Conservation (phyloP, 345 rosid species). For the Salix caprea region DNA sequence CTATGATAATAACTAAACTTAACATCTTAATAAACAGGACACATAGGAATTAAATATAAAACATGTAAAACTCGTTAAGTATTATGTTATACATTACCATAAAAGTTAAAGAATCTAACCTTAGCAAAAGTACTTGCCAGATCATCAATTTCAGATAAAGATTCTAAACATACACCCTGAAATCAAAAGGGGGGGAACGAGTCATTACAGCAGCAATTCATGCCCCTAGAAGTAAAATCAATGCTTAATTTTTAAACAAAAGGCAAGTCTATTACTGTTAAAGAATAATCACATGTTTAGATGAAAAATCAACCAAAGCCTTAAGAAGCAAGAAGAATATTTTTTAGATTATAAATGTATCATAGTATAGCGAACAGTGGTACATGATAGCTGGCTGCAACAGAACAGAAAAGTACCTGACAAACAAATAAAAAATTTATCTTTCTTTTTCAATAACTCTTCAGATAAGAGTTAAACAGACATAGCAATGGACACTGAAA, state of each 20-base stretch:
- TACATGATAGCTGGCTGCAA: not conserved
- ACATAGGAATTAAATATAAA: not conserved
- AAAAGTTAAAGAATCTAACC: slow-evolving; percentile 41
- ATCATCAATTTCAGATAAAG: slow-evolving; percentile 87
- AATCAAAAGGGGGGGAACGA: slow-evolving; percentile 3
- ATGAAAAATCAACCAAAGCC: no score
- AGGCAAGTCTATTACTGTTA: no score
- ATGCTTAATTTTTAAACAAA: not conserved
- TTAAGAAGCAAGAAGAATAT: not conserved
- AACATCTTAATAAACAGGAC: not conserved
- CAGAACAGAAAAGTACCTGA: not conserved
- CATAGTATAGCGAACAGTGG: not conserved
- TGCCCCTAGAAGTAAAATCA: not conserved
- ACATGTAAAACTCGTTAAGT: not conserved
- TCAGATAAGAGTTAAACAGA: not conserved
- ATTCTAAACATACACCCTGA: slow-evolving; percentile 64
- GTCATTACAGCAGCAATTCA: not conserved
- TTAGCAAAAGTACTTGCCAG: slow-evolving; percentile 85
- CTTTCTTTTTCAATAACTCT: not conserved
- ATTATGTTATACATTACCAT: not conserved
- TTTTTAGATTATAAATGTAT: no score
- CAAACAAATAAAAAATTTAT: not conserved
- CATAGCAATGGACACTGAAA: not conserved
- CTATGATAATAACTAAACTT: not conserved
- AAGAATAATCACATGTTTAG: no score